Base-by-base conservation (phyloP, 495 filamentous ascomycete species). In the Annulohypoxylon maeteangense region DNA sequence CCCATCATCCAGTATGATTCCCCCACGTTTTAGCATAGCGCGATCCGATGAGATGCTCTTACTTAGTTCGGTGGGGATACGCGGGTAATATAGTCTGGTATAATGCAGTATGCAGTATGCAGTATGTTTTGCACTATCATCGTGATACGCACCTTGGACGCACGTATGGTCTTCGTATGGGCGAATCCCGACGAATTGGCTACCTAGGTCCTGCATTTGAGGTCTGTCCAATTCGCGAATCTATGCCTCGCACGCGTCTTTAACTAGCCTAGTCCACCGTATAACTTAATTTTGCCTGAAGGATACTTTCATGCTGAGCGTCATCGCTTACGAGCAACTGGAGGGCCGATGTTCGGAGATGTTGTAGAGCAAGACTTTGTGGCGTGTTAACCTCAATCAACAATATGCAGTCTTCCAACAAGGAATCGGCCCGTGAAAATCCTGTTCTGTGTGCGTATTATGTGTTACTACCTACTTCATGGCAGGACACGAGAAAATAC, bases 21-120 rank as follows among this genome's bases (percentile, higher is more conserved):
- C 77, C 76, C 78, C 78, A 78, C 76, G 78, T 79, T 78, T 71
- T 75, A 44, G 48, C 29, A 70, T 75, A 69, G 68, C 47, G 67
- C 70, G 70, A 72, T 65, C 70, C 69, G 72, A 74, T 55, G 59
- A 68, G 50, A 66, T 23, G 38, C 53, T 63, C 62, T 55, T 51
- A 51, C 65, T 55, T 70, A 66, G 56, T 42, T 61, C 32, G 62
- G 67, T 72, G 65, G 70, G 58, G 70, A 68, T 54, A 27, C 20
- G 48, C 58, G 34, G 59, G 55, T 51, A 54, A 47, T n/a, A 59
- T 47, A 71, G 42, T 53, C 27, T 59, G 36, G 51, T 65, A 48
- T 25, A 7, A 55, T 64, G 53, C 25, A 40, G 50, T 29, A 54
- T 34, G 34, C 20, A 7, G 34, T 57, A 57, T 56, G 50, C 40